phyloP scores from a whole-genome alignment of 495 filamentous ascomycete species.

The Penicillium ucsense region DNA sequence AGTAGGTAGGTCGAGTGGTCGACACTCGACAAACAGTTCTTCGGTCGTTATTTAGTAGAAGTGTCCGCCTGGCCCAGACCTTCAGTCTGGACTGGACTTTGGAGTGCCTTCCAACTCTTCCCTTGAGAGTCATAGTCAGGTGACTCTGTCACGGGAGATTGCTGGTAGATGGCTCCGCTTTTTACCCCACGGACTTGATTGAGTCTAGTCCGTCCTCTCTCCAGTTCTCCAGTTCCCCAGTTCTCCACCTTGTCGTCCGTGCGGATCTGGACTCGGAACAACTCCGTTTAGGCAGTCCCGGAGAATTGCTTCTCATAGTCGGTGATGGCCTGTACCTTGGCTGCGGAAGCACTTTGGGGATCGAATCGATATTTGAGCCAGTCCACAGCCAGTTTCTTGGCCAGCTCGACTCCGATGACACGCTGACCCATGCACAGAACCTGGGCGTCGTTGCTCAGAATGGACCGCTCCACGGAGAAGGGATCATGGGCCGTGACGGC shows the following conservation, averaged over 20 bases:
- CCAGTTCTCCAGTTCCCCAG: too few relatives aligned
- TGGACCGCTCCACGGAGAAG: slow-evolving; percentile 71
- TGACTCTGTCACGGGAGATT: too few relatives aligned
- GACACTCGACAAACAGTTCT: slow-evolving; percentile 18
- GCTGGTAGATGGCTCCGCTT: too few relatives aligned
- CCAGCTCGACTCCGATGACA: slow-evolving; percentile 72
- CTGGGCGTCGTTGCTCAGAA: slow-evolving; percentile 79
- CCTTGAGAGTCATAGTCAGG: too few relatives aligned
- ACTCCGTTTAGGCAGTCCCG: slow-evolving; percentile 10
- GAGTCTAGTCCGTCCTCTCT: too few relatives aligned
- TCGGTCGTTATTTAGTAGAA: slow-evolving; percentile 6
- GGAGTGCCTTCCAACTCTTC: too few relatives aligned
- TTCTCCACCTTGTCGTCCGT: not conserved
- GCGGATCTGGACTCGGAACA: not conserved
- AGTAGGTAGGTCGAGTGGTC: slow-evolving; percentile 4
- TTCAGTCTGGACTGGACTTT: too few relatives aligned
- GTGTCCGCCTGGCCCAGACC: too few relatives aligned
- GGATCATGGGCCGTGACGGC: slow-evolving; percentile 83
- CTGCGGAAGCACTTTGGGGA: slow-evolving; percentile 56
- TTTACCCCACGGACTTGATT: too few relatives aligned
- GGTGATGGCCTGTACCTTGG: slow-evolving; percentile 66
- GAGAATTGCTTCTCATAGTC: slow-evolving; percentile 55
- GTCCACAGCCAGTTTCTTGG: slow-evolving; percentile 65
- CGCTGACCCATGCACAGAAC: slow-evolving; percentile 83
- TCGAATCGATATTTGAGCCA: slow-evolving; percentile 81